Evolutionary conservation across 345 rosid species (phyloP).

Genomic region (Rhodomyrtus tomentosa): DNA sequence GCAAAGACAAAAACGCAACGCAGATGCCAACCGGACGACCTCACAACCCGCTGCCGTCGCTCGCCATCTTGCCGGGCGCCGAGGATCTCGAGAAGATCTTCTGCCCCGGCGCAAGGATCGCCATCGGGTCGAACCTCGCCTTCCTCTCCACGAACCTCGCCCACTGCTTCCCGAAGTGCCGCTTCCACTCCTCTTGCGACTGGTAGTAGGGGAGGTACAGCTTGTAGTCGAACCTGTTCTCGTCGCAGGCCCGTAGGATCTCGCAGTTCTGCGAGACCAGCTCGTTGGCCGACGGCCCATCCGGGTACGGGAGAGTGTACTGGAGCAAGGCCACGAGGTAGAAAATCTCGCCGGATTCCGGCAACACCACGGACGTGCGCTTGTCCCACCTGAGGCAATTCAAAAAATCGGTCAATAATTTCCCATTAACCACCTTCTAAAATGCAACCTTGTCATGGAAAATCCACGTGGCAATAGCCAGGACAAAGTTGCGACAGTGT

Average conservation of each 20-base stretch:
- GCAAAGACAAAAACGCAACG: not conserved
- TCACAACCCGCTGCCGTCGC: not conserved
- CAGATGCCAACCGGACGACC: not conserved
- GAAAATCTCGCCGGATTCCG: slow-evolving; percentile 64
- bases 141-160: slow-evolving; percentile 54
- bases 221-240: slow-evolving; percentile 59
- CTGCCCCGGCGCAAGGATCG: slow-evolving; percentile 88
- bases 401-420: not conserved
- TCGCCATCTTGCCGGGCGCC: not conserved
- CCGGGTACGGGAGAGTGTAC: slow-evolving; percentile 26
- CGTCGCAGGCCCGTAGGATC: slow-evolving; percentile 41
- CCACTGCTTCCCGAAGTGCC: slow-evolving; percentile 82
- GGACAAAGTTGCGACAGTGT: slow-evolving; percentile 9
- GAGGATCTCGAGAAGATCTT: slow-evolving; percentile 45
- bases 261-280: slow-evolving; percentile 56
- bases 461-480: not conserved
- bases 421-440: no score
- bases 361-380: slow-evolving; percentile 52
- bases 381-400: slow-evolving; percentile 50
- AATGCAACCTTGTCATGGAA: no score
- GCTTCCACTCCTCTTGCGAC: slow-evolving; percentile 61
- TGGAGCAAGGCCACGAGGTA: slow-evolving; percentile 83
- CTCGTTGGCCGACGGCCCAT: slow-evolving; percentile 26
- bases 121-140: slow-evolving; percentile 64
- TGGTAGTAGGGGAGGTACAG: slow-evolving; percentile 80